A percentile compares a stretch with the other conserved stretches of the same genome.
Conservation (phyloP, 306 rosid genomes). For the Amphicarpaea edgeworthii region DNA sequence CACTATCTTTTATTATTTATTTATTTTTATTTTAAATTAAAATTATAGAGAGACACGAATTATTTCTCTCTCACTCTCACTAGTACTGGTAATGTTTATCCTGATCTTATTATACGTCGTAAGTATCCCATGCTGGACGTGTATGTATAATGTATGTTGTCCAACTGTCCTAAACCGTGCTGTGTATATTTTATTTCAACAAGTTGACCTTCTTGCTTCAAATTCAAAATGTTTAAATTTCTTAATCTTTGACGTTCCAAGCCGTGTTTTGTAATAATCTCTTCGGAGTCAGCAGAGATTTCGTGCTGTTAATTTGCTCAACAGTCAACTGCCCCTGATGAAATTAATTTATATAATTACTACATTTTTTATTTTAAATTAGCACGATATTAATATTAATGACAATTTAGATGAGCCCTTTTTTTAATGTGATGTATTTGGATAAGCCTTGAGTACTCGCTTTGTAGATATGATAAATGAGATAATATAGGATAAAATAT, state of each 20-base stretch:
- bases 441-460: neutral
- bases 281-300: neutral
- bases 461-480: neutral
- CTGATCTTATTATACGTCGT: constrained; percentile 26
- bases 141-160: no score
- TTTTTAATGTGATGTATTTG: no score
- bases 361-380: neutral
- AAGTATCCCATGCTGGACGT: constrained; percentile 28
- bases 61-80: no score
- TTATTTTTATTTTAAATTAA: no score
- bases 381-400: neutral
- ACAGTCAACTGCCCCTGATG: neutral
- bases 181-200: constrained; percentile 28
- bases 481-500: neutral
- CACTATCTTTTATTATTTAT: no score
- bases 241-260: constrained; percentile 19
- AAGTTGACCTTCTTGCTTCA: neutral
- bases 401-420: neutral
- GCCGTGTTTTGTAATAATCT: constrained; percentile 24
- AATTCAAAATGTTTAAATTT: constrained; percentile 25
- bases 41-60: no score
- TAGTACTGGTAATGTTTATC: no score
- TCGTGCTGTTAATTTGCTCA: neutral
- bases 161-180: neutral
- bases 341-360: neutral